Evolutionary conservation across 2,329 filamentous ascomycete genomes (phyloP).

Genomic region (Paradendryphiella salina): DNA sequence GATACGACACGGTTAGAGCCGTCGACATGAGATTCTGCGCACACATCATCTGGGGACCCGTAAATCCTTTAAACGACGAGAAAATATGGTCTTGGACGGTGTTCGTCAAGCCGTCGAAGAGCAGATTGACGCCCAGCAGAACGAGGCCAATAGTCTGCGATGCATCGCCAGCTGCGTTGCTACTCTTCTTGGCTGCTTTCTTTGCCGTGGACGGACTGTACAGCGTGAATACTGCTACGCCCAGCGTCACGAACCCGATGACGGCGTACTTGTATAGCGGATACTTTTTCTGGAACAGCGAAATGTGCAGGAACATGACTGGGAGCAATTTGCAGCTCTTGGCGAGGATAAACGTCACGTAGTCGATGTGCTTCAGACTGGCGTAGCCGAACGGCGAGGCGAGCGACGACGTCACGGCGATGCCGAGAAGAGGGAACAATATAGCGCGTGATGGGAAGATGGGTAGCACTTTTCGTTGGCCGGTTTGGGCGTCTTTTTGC

Average conservation of each 20-base stretch:
- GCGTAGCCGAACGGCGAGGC: slow-evolving; percentile 97
- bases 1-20: slow-evolving; percentile 72
- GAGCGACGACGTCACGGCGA: slow-evolving; percentile 84
- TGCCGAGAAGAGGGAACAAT: slow-evolving; percentile 75
- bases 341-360: slow-evolving; percentile 95
- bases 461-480: slow-evolving; percentile 48
- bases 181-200: slow-evolving; percentile 44
- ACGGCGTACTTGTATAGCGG: slow-evolving; percentile 97
- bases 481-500: slow-evolving; percentile 52
- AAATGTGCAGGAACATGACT: slow-evolving; percentile 95
- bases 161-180: slow-evolving; percentile 59
- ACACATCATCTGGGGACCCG: slow-evolving; percentile 99
- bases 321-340: slow-evolving; percentile 99
- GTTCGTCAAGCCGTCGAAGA: slow-evolving; percentile 96
- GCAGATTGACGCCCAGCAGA: slow-evolving; percentile 82
- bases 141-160: slow-evolving; percentile 79
- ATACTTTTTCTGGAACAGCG: slow-evolving; percentile 84
- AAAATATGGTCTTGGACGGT: slow-evolving; percentile 97
- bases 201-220: slow-evolving; percentile 62
- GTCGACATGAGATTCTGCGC: slow-evolving; percentile 91
- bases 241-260: slow-evolving; percentile 84
- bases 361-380: slow-evolving; percentile 89
- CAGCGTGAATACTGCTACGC: slow-evolving; percentile 93
- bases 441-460: slow-evolving; percentile 79
- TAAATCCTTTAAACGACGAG: slow-evolving; percentile 71